phyloP scores from a whole-genome alignment of 441 rosid species.

The Erodium moschatum region DNA sequence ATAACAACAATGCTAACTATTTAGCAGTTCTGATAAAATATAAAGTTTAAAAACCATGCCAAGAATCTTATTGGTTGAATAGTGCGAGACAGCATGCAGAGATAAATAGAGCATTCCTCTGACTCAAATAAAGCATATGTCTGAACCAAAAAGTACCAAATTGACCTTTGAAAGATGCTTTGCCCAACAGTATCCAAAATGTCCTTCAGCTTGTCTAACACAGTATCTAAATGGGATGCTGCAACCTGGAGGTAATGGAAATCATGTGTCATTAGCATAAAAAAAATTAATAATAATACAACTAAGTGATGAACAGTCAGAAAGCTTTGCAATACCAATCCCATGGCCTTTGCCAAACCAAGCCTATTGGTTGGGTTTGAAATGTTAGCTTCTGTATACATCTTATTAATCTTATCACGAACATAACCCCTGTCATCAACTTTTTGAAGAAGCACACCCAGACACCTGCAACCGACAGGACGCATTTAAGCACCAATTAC shows the following conservation, averaged over 20 bases:
- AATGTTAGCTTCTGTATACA: conserved; percentile 84
- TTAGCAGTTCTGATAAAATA: background rate
- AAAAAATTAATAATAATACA: background rate
- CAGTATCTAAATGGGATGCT: conserved; percentile 94
- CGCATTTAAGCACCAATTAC: background rate
- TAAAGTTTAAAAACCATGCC: background rate
- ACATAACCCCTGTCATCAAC: conserved; percentile 84
- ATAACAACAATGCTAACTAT: conserved; percentile 1
- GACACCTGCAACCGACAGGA: conserved; percentile 48
- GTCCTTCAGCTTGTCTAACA: conserved; percentile 82
- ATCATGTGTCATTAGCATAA: conserved; percentile 19
- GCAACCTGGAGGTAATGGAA: conserved; percentile 62
- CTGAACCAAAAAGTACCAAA: conserved; percentile 12
- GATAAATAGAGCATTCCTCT: conserved; percentile 8
- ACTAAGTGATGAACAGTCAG: conserved; percentile 8
- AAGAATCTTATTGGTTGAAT: background rate
- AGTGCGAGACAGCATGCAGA: background rate
- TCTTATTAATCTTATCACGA: conserved; percentile 79
- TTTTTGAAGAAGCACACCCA: conserved; percentile 93
- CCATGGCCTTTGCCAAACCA: conserved; percentile 99
- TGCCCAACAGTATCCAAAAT: conserved; percentile 81
- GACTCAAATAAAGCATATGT: no score
- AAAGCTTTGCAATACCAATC: conserved; percentile 54
- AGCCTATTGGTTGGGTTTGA: conserved; percentile 84
- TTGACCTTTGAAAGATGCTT: conserved; percentile 79